Base-by-base conservation (phyloP, 106 monocot species). In the Hemerocallis citrina region DNA sequence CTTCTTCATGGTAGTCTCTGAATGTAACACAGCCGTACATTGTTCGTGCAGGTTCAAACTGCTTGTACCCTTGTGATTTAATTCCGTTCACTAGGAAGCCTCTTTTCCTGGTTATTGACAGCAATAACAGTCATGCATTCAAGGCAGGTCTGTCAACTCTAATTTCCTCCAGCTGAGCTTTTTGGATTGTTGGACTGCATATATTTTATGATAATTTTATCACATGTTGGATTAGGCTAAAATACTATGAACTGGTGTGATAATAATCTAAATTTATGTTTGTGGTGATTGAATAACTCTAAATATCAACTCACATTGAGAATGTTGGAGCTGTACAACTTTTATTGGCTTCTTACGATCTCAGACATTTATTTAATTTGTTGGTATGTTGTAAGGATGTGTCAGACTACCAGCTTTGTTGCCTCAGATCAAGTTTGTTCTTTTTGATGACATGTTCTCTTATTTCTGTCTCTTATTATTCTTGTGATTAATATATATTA, bases 11-110 rank as follows among this genome's bases (percentile, higher is more conserved):
- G 27, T 42, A 13, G 19, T 44, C 6, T 42, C 42, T 45, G 28
- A 62, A 7, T 42, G 40, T 25, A 10, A 16, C 17, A 23, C 31
- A 10, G 20, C 6, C 15, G n/a, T 16, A 15, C 37, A 61, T 20
- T 12, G 31, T 57, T 61, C 32, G 39, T 77, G 21, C 82, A 94
- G 94, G 82, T 74, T 74, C 78, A 55, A 78, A 75, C 61, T 85
- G 57, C 45, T 62, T 94, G 15, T 86, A 94, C 60, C 89, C 94
- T 31, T 68, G 80, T 73, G 94, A 94, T 78, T 71, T 94, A 68
- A 74, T 86, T 58, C 94, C 93, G 62, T 94, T 94, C 68, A 85
- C 94, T 71, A 82, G 94, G 64, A 85, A 80, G 71, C 89, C 94
- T 12, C 75, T 94, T 56, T 94, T 94, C 73, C 75, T 94, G 55